Percentiles rank a stretch among this genome's conserved stretches.
These are phyloP conservation scores for Pythium angustatum DNA, from an alignment of 352 stramenopile genomes.

Conservation along the genomic window DNA sequence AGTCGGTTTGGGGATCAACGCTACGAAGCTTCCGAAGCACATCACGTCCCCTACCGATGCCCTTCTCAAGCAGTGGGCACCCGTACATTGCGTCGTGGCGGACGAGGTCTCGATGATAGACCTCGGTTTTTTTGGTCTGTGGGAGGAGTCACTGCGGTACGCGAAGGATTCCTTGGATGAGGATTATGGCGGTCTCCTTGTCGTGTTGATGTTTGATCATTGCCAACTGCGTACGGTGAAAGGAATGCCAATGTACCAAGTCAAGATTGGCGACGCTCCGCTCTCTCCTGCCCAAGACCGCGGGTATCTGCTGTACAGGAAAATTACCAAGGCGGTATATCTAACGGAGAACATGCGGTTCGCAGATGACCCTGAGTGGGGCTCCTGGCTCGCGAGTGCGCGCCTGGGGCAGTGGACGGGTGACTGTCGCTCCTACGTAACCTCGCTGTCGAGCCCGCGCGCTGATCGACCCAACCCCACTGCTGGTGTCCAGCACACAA, in stretches of 20 bases:
- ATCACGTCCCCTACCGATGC: background rate
- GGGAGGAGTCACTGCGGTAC: conserved; percentile 28
- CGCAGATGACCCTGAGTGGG: conserved; percentile 23
- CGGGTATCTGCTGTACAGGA: conserved; percentile 13
- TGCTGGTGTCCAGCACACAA: background rate
- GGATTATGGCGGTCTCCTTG: too few species aligned
- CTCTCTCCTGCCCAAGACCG: background rate
- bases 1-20: conserved; percentile 17
- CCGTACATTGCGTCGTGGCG: conserved; percentile 21
- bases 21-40: conserved; percentile 5
- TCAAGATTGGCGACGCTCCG: conserved; percentile 3
- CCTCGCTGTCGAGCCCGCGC: too few species aligned
- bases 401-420: conserved; percentile 14
- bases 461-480: background rate
- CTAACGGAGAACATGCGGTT: conserved; percentile 31
- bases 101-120: conserved; percentile 34
- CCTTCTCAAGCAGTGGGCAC: conserved; percentile 19
- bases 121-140: conserved; percentile 29
- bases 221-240: conserved; percentile 3
- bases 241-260: too few species aligned
- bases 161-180: conserved; percentile 18
- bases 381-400: conserved; percentile 12
- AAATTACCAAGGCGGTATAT: conserved; percentile 27
- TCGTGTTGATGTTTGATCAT: too few species aligned
- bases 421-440: background rate